A percentile compares a stretch with the other conserved stretches of the same genome.
Evolutionary conservation across 768 basidiomycete species (phyloP).

Genomic region (Lactarius hatsudake): DNA sequence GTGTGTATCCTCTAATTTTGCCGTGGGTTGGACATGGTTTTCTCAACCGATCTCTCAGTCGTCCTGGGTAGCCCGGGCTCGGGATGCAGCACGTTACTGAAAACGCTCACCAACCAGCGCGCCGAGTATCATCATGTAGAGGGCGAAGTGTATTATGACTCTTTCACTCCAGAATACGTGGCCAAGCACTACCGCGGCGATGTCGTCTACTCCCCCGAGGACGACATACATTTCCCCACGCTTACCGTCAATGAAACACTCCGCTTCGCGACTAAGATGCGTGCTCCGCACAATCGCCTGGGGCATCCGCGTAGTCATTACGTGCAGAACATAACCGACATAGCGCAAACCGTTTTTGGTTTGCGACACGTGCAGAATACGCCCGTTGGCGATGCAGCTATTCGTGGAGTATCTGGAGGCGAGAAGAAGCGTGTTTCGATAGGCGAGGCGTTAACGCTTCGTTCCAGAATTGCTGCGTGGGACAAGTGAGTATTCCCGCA

Average conservation of each 20-base stretch:
- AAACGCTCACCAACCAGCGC: constrained; percentile 74
- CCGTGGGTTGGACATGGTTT: background rate
- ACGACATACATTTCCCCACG: constrained; percentile 83
- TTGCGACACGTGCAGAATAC: constrained; percentile 70
- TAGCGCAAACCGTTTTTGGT: constrained; percentile 69
- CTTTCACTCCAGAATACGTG: constrained; percentile 65
- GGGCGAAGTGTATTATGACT: constrained; percentile 75
- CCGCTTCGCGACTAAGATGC: constrained; percentile 62
- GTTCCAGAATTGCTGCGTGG: constrained; percentile 66
- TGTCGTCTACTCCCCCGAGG: constrained; percentile 78
- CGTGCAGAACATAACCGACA: constrained; percentile 45
- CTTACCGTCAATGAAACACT: constrained; percentile 79
- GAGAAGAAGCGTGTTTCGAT: constrained; percentile 82
- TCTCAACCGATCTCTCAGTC: constrained; percentile 41
- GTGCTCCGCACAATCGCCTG: constrained; percentile 58
- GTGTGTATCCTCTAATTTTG: constrained; percentile 41
- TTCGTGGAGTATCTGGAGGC: constrained; percentile 73
- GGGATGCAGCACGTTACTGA: constrained; percentile 83
- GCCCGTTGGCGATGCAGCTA: constrained; percentile 71
- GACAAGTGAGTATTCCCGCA: constrained; percentile 53
- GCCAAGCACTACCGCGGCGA: constrained; percentile 69
- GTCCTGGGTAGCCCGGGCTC: constrained; percentile 84
- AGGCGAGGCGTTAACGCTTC: constrained; percentile 61
- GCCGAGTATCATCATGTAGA: constrained; percentile 63
- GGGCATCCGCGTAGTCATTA: constrained; percentile 44